Conservation (phyloP, 768 basidiomycete species). For the Zangia roseola region DNA sequence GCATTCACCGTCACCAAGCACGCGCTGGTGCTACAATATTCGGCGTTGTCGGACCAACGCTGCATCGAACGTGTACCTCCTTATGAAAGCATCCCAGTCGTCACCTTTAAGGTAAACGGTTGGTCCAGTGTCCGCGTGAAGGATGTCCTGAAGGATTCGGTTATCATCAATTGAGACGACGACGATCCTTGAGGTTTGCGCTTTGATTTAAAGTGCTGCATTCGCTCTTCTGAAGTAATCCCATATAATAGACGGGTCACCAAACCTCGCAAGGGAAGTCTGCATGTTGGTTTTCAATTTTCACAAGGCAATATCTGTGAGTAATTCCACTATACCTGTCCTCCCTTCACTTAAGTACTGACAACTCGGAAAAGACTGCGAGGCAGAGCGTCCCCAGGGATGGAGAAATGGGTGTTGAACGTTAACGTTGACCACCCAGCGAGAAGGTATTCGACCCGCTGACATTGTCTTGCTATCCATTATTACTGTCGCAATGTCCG, state of each 20-base stretch:
- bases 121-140: slow-evolving; percentile 20
- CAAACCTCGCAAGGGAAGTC: slow-evolving; percentile 18
- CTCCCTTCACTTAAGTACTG: too few species aligned
- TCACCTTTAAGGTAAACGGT: slow-evolving; percentile 17
- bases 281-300: slow-evolving; percentile 11
- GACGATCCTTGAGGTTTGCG: too few species aligned
- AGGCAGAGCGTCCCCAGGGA: slow-evolving; percentile 9
- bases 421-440: too few species aligned
- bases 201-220: too few species aligned
- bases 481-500: slow-evolving; percentile 30
- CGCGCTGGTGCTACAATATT: slow-evolving; percentile 20
- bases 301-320: slow-evolving; percentile 3
- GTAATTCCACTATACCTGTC: too few species aligned
- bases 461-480: slow-evolving; percentile 22
- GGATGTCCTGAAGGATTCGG: slow-evolving; percentile 11
- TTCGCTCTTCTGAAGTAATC: too few species aligned
- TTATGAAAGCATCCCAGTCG: slow-evolving; percentile 9
- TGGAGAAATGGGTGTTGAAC: slow-evolving; percentile 21
- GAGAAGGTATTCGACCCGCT: slow-evolving; percentile 12
- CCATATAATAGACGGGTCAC: too few species aligned
- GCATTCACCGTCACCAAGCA: slow-evolving; percentile 18
- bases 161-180: slow-evolving; percentile 15
- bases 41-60: slow-evolving; percentile 14
- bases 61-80: slow-evolving; percentile 19
- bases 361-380: too few species aligned